Evolutionary conservation across 1,139 yeast species (phyloP).

Genomic region (Protomyces inouyei): DNA sequence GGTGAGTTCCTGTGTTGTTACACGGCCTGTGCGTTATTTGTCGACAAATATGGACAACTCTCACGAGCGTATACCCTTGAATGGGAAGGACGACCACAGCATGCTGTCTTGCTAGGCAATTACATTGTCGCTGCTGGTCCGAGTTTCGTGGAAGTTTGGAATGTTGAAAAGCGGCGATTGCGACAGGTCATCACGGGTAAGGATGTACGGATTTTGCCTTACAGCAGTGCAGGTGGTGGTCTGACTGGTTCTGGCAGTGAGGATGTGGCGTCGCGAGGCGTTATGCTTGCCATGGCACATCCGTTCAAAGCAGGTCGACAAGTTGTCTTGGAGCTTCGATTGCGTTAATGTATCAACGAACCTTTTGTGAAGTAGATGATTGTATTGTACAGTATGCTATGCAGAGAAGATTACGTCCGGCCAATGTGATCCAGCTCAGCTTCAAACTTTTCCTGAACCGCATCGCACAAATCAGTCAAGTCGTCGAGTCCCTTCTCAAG

Average conservation of each 20-base stretch:
- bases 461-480: conserved; percentile 74
- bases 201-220: conserved; percentile 45
- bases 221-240: not conserved
- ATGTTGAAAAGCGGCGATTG: conserved; percentile 51
- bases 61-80: conserved; percentile 54
- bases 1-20: conserved; percentile 62
- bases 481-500: conserved; percentile 87
- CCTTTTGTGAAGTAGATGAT: not conserved
- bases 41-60: conserved; percentile 62
- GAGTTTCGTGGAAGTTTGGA: conserved; percentile 65
- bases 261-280: conserved; percentile 45
- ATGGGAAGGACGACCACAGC: conserved; percentile 58
- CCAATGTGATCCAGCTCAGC: conserved; percentile 11
- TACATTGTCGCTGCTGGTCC: conserved; percentile 60
- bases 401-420: not conserved
- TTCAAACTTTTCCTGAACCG: conserved; percentile 67
- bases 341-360: not conserved
- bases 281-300: conserved; percentile 61
- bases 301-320: conserved; percentile 65
- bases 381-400: not conserved
- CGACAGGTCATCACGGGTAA: conserved; percentile 73
- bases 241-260: not conserved
- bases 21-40: conserved; percentile 66
- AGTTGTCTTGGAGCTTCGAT: conserved; percentile 42
- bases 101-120: conserved; percentile 55